phyloP scores from a whole-genome alignment of 495 filamentous ascomycete species.

The Lasiosphaeris hirsuta region DNA sequence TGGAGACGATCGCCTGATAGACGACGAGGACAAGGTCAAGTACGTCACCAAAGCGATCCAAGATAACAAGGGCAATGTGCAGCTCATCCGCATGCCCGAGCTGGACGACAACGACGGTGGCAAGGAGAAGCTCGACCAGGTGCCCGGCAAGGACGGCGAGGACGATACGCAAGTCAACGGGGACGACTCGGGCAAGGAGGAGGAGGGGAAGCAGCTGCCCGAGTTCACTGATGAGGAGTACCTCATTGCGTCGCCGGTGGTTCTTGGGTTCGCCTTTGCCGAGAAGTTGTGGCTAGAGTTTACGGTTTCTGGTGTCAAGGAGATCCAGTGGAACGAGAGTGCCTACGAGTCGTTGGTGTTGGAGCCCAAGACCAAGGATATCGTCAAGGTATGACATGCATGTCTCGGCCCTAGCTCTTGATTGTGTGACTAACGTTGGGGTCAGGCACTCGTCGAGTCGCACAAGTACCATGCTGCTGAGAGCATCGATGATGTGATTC shows the following conservation, averaged over 20 bases:
- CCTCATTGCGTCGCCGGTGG: slow-evolving; percentile 83
- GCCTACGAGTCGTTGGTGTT: slow-evolving; percentile 29
- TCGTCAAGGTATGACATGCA: slow-evolving; percentile 54
- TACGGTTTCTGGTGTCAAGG: slow-evolving; percentile 71
- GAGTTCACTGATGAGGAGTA: slow-evolving; percentile 83
- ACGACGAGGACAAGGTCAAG: slow-evolving; percentile 55
- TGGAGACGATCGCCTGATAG: slow-evolving; percentile 30
- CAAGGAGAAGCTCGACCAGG: slow-evolving; percentile 63
- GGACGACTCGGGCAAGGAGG: slow-evolving; percentile 38
- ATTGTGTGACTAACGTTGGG: slow-evolving; percentile 49
- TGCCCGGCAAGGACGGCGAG: slow-evolving; percentile 45
- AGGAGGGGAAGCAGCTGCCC: slow-evolving; percentile 37
- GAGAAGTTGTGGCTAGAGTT: slow-evolving; percentile 95
- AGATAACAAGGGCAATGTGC: slow-evolving; percentile 58
- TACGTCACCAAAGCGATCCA: slow-evolving; percentile 60
- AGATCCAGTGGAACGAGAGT: slow-evolving; percentile 30
- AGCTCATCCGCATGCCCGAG: slow-evolving; percentile 49
- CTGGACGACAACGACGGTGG: slow-evolving; percentile 56
- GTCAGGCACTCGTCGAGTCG: slow-evolving; percentile 24
- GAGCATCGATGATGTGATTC: slow-evolving; percentile 64
- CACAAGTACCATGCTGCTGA: slow-evolving; percentile 66
- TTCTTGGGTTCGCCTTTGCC: slow-evolving; percentile 87
- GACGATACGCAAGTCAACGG: slow-evolving; percentile 33
- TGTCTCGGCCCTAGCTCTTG: background rate
- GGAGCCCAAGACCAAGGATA: slow-evolving; percentile 30